Evolutionary conservation across 2,329 filamentous ascomycete species (phyloP), one percentile per base, ranked within the genome.

Genomic region (Paraphoma sp.): DNA sequence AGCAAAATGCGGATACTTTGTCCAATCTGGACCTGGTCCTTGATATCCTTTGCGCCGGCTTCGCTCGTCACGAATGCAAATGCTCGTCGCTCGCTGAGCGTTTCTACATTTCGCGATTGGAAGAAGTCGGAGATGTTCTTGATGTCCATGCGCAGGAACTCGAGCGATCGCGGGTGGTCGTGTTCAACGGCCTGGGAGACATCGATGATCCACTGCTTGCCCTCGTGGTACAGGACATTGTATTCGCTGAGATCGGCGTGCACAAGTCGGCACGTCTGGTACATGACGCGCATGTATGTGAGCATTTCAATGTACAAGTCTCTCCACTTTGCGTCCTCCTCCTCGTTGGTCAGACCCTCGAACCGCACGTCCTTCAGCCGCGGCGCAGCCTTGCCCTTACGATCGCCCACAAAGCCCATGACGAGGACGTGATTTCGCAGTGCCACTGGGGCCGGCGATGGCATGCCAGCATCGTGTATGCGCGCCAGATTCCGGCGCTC

Each of bases 221-320:
- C 83, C 54, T 92, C 84, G 80, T 97, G 85, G 80, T 96, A 99
- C 17, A 99, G 84, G 50, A 98, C 87, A 72, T 99, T 99, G 86
- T 99, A 99, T 83, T 99, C 95, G 82, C 92, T 96, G 74, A 99
- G 76, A 86, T 99, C 95, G 48, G 93, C 95, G 75, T 99, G 95
- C 0, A 99, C 94, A 7, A 99, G 87, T 51, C 86, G 87, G 78
- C 95, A 99, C 41, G 89, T 87, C 74, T 97, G 93, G 79, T 97
- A 98, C 83, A 99, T 89, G 55, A 88, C 88, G 51, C 93, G 89
- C 92, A 99, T 97, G 71, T 96, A 88, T 17, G 89, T 87, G 12
- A 99, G 79, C 4, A 97, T 83, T 73, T 97, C 90, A 11, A 92
- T 75, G 75, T 99, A 99, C 12, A 97, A 81, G 14, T 81, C 80